phyloP scores from a whole-genome alignment of 129 eudicot genomes.

The Dittrichia graveolens region DNA sequence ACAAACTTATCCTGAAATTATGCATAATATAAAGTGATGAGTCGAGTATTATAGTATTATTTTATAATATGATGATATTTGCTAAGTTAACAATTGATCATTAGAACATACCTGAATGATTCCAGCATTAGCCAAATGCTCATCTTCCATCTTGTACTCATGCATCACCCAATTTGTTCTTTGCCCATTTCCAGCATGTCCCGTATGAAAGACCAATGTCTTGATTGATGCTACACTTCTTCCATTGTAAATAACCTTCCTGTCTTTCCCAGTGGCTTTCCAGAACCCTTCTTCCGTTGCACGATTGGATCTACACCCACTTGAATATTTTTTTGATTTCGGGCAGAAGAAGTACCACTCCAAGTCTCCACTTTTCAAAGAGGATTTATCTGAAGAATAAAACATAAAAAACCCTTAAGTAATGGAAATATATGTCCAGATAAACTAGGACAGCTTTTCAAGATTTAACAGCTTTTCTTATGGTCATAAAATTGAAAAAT shows the following conservation, averaged over 20 bases:
- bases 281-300: constrained; percentile 68
- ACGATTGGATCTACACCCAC: constrained; percentile 64
- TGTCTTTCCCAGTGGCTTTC: constrained; percentile 87
- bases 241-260: constrained; percentile 43
- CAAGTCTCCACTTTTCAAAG: constrained; percentile 57
- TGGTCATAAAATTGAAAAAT: too few species aligned
- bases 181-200: constrained; percentile 61
- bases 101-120: constrained; percentile 48
- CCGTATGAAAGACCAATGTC: constrained; percentile 69
- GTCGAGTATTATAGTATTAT: neutral
- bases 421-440: neutral
- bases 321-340: constrained; percentile 59
- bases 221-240: constrained; percentile 58
- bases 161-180: constrained; percentile 89
- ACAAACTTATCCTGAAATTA: constrained; percentile 61
- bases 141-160: constrained; percentile 60
- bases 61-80: neutral
- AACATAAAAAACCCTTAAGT: neutral
- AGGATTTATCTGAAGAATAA: constrained; percentile 54
- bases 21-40: too few species aligned
- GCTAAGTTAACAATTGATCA: neutral
- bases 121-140: constrained; percentile 46
- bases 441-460: too few species aligned
- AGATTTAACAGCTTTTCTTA: too few species aligned
- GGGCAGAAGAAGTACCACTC: constrained; percentile 90